Percentiles rank a stretch among this genome's conserved stretches.
Conservation (phyloP, 2,329 filamentous ascomycete genomes). For the Ceratocystis lukuohia region DNA sequence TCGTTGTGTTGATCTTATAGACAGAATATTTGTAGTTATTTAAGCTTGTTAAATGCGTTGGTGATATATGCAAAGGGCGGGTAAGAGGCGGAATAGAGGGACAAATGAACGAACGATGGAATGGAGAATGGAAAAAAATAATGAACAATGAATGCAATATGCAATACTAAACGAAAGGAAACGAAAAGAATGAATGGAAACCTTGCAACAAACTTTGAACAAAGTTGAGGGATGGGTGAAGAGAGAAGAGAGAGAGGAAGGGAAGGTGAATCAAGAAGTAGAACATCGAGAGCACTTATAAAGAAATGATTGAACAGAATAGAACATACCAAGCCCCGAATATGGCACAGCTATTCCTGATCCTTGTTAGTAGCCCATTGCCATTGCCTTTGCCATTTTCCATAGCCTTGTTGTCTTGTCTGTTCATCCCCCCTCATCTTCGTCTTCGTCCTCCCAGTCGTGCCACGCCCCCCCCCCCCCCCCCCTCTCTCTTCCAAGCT, state of each 20-base stretch:
- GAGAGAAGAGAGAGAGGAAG: not conserved
- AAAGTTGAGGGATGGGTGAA: not conserved
- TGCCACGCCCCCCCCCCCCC: too few relatives aligned
- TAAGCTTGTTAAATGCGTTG: not conserved
- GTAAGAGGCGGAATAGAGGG: not conserved
- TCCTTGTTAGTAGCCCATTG: too few relatives aligned
- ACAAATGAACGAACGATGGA: slow-evolving; percentile 4
- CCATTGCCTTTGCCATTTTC: too few relatives aligned
- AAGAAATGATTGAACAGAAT: not conserved
- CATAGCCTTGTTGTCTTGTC: too few relatives aligned
- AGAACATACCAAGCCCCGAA: not conserved
- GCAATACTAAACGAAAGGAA: not conserved
- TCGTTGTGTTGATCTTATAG: not conserved
- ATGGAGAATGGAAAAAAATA: not conserved
- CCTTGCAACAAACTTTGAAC: not conserved
- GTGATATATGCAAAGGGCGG: not conserved
- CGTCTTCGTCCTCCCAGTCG: too few relatives aligned
- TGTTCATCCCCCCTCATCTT: too few relatives aligned
- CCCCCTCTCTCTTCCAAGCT: not conserved
- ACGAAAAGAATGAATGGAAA: slow-evolving; percentile 1
- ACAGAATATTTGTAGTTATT: not conserved
- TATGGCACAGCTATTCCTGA: not conserved
- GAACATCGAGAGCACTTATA: not conserved
- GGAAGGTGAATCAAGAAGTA: not conserved
- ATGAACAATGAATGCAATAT: slow-evolving; percentile 2